Evolutionary conservation across 352 stramenopile species (phyloP), one percentile per base, ranked within the genome.

Genomic region (Peronospora belbahrii): DNA sequence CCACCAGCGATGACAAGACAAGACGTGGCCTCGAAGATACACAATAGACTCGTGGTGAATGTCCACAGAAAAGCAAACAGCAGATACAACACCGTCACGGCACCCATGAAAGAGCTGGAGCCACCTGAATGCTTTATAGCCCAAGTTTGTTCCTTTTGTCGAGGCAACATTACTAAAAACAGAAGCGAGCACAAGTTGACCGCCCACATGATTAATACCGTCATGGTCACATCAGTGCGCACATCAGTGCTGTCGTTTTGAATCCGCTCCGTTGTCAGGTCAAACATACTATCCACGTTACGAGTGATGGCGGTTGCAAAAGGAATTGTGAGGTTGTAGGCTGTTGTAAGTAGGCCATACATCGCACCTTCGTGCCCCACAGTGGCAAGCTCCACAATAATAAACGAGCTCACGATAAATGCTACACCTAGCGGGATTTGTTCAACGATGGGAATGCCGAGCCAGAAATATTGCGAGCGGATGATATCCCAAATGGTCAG

Each of bases 291-390:
- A 32, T 76, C 42, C 22, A 83, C 52, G 33, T 76, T 75, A 9
- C 54, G 44, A 20, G 67, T 73, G 23, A 82, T 60, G 10, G 59
- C 52, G 2, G 65, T 66, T 3, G 64, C 52, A 32, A 86, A 72
- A 7, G 74, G 69, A 2, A 55, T 59, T 2, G 54, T 42, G 14
- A 86, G 59, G 44, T 84, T 86, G 31, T 58, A 55, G 3, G 83
- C 67, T 3, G 74, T 86, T 20, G 70, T 79, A 15, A 86, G 54
- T 15, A 86, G 51, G 5, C 74, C 70, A 62, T 81, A 80, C 51
- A 83, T 72, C 33, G 71, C 72, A 10, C 69, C 69, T 61, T 86
- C 69, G 46, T 83, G 59, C 19, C 74, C 71, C 15, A 79, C 69
- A 6, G 52, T 58, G 6, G 67, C 55, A 28, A 86, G 62, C 52